Base-by-base conservation (phyloP, 495 filamentous ascomycete species). In the Corynascus novoguineensis region DNA sequence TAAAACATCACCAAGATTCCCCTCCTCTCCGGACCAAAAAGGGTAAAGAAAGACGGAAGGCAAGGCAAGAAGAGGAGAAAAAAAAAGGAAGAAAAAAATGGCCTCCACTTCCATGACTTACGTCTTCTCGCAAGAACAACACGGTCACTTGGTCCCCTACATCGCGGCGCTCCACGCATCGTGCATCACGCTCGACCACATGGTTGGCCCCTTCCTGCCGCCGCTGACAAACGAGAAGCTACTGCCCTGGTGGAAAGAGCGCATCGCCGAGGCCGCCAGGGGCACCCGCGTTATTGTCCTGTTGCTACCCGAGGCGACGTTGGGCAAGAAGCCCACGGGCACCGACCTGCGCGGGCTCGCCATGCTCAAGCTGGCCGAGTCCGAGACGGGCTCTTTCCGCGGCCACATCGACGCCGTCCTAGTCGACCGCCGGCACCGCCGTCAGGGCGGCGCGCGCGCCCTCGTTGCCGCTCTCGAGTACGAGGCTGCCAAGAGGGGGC, bases 141-240 rank as follows among this genome's bases (percentile, higher is more conserved):
- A 75, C 53, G 62, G 55, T 47, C 65, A 68, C 53, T 65, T 75
- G 9, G 53, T 65, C 11, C 68, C 72, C 17, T 73, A 71, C 63
- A 65, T 75, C 24, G 72, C 72, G 27, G 71, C 70, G 22, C 61
- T 75, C 19, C 70, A 75, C 53, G 71, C 70, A 15, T 66, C 65
- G 0, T 71, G 72, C 57, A 73, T 75, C 58, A 65, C 63, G 8
- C 57, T 61, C 31, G 71, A 75, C 60, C 59, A 61, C 35, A 70
- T 70, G 61, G 60, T 69, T 46, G 71, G 71, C 25, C 69, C 71
- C 5, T 75, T 75, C 41, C 57, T 73, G 17, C 70, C 68, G 12
- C 72, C 72, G 0, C 55, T 73, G 40, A 66, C 61, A 49, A 66
- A 67, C 65, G 70, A 70, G 37, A 73, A 70, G 55, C 68, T 75